A percentile compares a stretch with the other conserved stretches of the same genome.
These are phyloP conservation scores for Gossypium schwendimanii DNA, from an alignment of 441 rosid species.

Conservation along the genomic window DNA sequence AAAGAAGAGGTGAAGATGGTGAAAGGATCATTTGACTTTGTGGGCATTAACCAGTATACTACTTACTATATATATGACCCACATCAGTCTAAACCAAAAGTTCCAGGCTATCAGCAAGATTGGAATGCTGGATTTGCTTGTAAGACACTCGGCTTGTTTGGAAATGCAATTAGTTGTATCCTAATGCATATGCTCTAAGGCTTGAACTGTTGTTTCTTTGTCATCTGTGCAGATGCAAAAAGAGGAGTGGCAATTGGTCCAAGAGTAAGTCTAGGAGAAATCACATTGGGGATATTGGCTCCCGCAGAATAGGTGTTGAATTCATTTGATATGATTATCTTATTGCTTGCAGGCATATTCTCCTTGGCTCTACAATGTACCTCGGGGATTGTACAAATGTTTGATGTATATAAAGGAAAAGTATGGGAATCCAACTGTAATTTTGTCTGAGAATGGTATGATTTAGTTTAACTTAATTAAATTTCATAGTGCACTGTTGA, in stretches of 20 bases:
- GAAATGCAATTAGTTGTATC: neutral
- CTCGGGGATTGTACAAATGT: slow-evolving; percentile 92
- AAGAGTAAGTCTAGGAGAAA: slow-evolving; percentile 33
- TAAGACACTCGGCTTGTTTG: slow-evolving; percentile 29
- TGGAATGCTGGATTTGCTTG: slow-evolving; percentile 76
- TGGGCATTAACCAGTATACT: slow-evolving; percentile 89
- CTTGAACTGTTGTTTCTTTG: slow-evolving; percentile 6
- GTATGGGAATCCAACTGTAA: slow-evolving; percentile 74
- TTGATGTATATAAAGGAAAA: slow-evolving; percentile 73
- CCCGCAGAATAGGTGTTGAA: neutral
- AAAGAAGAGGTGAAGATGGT: slow-evolving; percentile 65
- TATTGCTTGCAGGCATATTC: slow-evolving; percentile 57
- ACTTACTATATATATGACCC: slow-evolving; percentile 63
- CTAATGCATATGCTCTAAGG: neutral
- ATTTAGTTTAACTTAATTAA: neutral
- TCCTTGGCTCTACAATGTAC: slow-evolving; percentile 77
- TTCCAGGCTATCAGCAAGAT: slow-evolving; percentile 70
- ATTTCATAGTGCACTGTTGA: neutral
- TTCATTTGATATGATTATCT: neutral
- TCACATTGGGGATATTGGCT: neutral
- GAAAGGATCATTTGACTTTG: slow-evolving; percentile 80
- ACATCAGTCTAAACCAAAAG: slow-evolving; percentile 33
- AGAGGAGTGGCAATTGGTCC: slow-evolving; percentile 72
- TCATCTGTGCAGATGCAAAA: slow-evolving; percentile 43
- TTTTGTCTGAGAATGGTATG: slow-evolving; percentile 82